These are phyloP conservation scores for Brassica rapa DNA, from an alignment of 345 rosid species.

Conservation along the genomic window DNA sequence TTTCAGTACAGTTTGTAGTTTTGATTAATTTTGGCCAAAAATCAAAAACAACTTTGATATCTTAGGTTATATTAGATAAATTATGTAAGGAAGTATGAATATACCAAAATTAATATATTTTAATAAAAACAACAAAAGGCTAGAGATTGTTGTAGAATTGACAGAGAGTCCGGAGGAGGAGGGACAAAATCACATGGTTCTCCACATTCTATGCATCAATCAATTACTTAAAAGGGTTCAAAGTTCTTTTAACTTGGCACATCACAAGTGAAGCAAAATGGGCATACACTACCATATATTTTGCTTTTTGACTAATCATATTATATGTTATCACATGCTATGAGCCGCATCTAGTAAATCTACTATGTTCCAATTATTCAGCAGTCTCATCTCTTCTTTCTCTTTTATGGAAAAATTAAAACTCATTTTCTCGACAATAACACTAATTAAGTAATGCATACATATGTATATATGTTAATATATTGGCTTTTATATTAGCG, in stretches of 20 bases:
- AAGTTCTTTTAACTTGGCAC: conserved; percentile 21
- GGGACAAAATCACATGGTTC: conserved; percentile 36
- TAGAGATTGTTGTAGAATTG: background rate
- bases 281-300: conserved; percentile 33
- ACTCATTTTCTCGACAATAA: conserved; percentile 8
- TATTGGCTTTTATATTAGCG: too few relatives aligned
- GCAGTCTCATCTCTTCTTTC: conserved; percentile 3
- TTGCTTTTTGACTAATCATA: background rate
- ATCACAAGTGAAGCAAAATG: conserved; percentile 34
- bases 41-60: too few relatives aligned
- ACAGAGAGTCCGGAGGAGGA: conserved; percentile 24
- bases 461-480: too few relatives aligned
- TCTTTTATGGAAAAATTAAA: background rate
- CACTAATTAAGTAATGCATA: background rate
- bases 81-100: background rate
- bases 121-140: background rate
- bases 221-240: background rate
- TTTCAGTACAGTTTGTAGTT: background rate
- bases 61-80: background rate
- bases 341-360: conserved; percentile 27
- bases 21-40: background rate
- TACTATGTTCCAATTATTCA: conserved; percentile 30
- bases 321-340: conserved; percentile 26
- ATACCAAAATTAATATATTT: background rate
- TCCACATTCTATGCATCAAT: conserved; percentile 38